Base-by-base conservation (phyloP, 805 yeast species). In the Barnettozyma wickerhamii region DNA sequence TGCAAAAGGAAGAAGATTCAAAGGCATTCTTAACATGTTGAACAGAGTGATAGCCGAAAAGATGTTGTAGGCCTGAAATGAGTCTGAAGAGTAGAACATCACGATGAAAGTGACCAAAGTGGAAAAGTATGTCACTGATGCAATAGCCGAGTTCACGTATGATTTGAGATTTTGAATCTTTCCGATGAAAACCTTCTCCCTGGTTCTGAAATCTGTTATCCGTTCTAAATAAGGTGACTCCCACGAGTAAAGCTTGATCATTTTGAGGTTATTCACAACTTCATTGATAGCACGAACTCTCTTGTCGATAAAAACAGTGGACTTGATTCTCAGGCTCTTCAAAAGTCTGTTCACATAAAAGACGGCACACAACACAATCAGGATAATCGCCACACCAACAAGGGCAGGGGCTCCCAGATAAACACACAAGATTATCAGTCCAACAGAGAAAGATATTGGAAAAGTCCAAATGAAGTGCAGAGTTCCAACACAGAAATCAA, bases 191-290 rank as follows among this genome's bases (percentile, higher is more conserved):
- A 54, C 50, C 74, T 85, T 79, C 62, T 89, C 97, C 17, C 65
- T 55, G 0, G 56, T 52, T 58, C 97, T 75, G 20, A 76, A 68
- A 10, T 67, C 70, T 13, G 75, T 55, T 27, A 90, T 72, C 38
- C 72, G 65, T 9, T 70, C 59, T 40, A 71, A 70, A 58, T 87
- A 90, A 1, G 96, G 89, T 24, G 69, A 70, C 63, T 90, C 97
- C 96, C 96, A 90, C 1, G 95, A 85, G 59, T 89, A 90, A 59
- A 75, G 84, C 65, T 90, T 90, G 60, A 90, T 85, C 66, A 83
- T 74, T 55, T 84, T 86, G 72, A 90, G 75, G 49, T 84, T 79
- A 55, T 75, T 79, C 48, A 90, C 68, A 21, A 88, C 76, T 60
- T 90, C 98, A 49, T 85, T 82, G 59, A 88, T 79, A 36, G 77